phyloP scores from a whole-genome alignment of 352 stramenopile genomes.

The Globisporangium cederbergense region DNA sequence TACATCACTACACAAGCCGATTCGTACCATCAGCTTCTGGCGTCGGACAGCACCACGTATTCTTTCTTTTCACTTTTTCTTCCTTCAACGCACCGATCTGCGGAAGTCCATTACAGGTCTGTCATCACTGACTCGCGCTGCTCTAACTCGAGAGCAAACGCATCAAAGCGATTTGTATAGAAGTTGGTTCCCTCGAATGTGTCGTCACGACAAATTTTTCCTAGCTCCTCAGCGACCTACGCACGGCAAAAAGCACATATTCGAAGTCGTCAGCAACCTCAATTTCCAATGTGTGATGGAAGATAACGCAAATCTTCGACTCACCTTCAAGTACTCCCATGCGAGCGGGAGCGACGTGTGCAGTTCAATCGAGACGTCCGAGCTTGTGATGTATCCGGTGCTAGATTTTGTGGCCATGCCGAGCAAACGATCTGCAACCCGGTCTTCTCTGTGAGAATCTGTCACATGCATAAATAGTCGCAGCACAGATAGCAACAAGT shows the following conservation, averaged over 20 bases:
- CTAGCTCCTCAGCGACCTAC: slow-evolving; percentile 90
- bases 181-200: slow-evolving; percentile 94
- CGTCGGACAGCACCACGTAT: neutral
- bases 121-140: slow-evolving; percentile 1
- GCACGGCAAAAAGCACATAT: neutral
- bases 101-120: slow-evolving; percentile 9
- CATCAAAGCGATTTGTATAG: slow-evolving; percentile 91
- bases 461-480: neutral
- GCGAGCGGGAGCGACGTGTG: slow-evolving; percentile 94
- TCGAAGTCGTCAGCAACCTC: neutral
- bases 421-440: slow-evolving; percentile 59
- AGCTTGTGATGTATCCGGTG: slow-evolving; percentile 82
- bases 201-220: slow-evolving; percentile 94
- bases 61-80: slow-evolving; percentile 1
- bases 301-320: neutral
- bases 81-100: neutral
- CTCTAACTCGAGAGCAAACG: slow-evolving; percentile 28
- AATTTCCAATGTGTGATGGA: neutral
- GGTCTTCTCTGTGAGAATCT: slow-evolving; percentile 87
- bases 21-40: neutral
- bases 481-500: neutral
- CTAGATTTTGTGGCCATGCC: slow-evolving; percentile 75
- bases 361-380: slow-evolving; percentile 89
- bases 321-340: slow-evolving; percentile 92
- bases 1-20: slow-evolving; percentile 12